These are phyloP conservation scores for Suillus ampliporus DNA, from an alignment of 768 basidiomycete species.

Conservation along the genomic window DNA sequence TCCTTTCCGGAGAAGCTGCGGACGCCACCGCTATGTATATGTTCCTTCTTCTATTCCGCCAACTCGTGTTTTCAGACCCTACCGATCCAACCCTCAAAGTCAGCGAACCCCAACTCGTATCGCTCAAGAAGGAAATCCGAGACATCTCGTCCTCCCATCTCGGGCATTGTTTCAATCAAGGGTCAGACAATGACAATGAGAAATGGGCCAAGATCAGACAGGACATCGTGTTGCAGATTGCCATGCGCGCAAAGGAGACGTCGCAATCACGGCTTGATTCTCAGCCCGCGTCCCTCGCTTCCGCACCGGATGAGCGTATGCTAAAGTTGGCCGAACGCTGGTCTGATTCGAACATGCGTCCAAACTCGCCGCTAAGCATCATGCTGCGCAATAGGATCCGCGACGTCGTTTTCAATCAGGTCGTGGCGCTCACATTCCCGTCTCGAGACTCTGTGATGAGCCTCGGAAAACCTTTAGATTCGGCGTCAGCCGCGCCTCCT, in stretches of 20 bases:
- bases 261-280: conserved; percentile 10
- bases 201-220: conserved; percentile 62
- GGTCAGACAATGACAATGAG: conserved; percentile 43
- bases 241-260: conserved; percentile 62
- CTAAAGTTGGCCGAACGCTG: conserved; percentile 71
- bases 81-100: conserved; percentile 45
- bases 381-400: conserved; percentile 69
- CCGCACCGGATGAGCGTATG: conserved; percentile 56
- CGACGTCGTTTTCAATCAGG: conserved; percentile 64
- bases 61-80: conserved; percentile 62
- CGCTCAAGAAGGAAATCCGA: conserved; percentile 77
- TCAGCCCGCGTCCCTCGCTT: conserved; percentile 31
- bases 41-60: conserved; percentile 81
- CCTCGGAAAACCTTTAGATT: conserved; percentile 34
- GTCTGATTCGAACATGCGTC: conserved; percentile 70
- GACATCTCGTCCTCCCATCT: conserved; percentile 64
- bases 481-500: conserved; percentile 15
- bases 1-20: conserved; percentile 71
- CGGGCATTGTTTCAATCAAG: conserved; percentile 60
- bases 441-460: conserved; percentile 44
- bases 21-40: conserved; percentile 80
- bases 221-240: conserved; percentile 78
- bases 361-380: conserved; percentile 59
- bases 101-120: conserved; percentile 58
- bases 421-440: conserved; percentile 59